phyloP scores from a whole-genome alignment of 805 yeast genomes.

The Scheffersomyces lignosus region DNA sequence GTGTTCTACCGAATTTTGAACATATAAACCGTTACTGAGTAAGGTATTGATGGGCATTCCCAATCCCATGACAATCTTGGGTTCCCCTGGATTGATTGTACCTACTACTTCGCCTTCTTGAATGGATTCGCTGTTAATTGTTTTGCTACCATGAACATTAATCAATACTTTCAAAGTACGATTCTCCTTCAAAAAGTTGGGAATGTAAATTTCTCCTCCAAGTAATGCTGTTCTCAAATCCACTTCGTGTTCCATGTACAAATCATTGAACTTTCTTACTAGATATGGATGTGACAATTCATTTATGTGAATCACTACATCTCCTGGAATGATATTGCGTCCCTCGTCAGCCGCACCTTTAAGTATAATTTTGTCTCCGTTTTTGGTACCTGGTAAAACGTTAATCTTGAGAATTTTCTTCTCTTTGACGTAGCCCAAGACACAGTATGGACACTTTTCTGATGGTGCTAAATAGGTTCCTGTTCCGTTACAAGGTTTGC shows the following conservation, averaged over 20 bases:
- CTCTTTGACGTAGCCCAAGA: constrained; percentile 43
- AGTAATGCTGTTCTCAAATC: constrained; percentile 55
- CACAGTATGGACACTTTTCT: constrained; percentile 26
- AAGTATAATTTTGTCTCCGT: constrained; percentile 52
- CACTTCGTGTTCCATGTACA: constrained; percentile 44
- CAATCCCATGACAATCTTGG: constrained; percentile 47
- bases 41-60: constrained; percentile 61
- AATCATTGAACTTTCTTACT: constrained; percentile 44
- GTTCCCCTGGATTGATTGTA: constrained; percentile 46
- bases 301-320: constrained; percentile 57
- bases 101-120: constrained; percentile 52
- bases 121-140: constrained; percentile 15
- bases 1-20: constrained; percentile 18
- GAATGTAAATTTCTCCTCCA: constrained; percentile 51
- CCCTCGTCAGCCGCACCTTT: constrained; percentile 70
- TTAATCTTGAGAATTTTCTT: constrained; percentile 52
- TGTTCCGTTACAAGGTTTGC: constrained; percentile 35
- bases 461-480: constrained; percentile 24
- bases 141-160: constrained; percentile 34
- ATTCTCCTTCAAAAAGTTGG: constrained; percentile 32
- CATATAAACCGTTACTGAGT: constrained; percentile 23
- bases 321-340: constrained; percentile 59
- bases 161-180: constrained; percentile 28
- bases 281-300: constrained; percentile 39
- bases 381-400: constrained; percentile 56